These are phyloP conservation scores for Kappamyces sp. DNA, from an alignment of 192 early-diverging fungal species.

Conservation along the genomic window DNA sequence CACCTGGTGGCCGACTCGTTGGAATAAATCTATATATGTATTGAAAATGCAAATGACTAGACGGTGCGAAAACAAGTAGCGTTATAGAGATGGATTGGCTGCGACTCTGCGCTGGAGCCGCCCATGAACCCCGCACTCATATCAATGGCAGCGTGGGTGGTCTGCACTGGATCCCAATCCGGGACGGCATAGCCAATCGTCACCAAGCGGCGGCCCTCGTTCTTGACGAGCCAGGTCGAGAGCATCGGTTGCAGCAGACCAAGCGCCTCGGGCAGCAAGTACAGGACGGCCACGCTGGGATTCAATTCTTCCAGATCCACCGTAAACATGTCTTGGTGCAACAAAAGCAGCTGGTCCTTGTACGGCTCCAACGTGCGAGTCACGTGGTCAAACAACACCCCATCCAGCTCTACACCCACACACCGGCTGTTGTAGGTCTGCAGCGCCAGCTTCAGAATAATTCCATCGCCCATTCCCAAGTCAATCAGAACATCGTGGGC, in stretches of 20 bases:
- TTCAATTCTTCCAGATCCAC: slow-evolving; percentile 21
- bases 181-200: slow-evolving; percentile 29
- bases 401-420: slow-evolving; percentile 30
- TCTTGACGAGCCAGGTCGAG: slow-evolving; percentile 3
- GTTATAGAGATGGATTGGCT: neutral
- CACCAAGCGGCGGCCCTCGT: slow-evolving; percentile 18
- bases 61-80: too few species aligned
- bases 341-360: neutral
- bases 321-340: slow-evolving; percentile 30
- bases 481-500: slow-evolving; percentile 22
- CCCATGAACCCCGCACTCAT: slow-evolving; percentile 11
- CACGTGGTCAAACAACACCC: slow-evolving; percentile 16
- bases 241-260: slow-evolving; percentile 18
- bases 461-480: slow-evolving; percentile 32
- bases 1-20: too few species aligned
- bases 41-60: too few species aligned
- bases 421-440: neutral
- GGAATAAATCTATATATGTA: too few species aligned
- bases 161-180: slow-evolving; percentile 16
- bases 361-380: neutral
- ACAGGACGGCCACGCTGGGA: slow-evolving; percentile 18
- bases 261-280: slow-evolving; percentile 21
- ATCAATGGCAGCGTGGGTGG: too few species aligned
- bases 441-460: slow-evolving; percentile 18
- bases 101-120: neutral